Conservation (phyloP, 1,284 basidiomycete species). For the Sanghuangporus sanghuang region DNA sequence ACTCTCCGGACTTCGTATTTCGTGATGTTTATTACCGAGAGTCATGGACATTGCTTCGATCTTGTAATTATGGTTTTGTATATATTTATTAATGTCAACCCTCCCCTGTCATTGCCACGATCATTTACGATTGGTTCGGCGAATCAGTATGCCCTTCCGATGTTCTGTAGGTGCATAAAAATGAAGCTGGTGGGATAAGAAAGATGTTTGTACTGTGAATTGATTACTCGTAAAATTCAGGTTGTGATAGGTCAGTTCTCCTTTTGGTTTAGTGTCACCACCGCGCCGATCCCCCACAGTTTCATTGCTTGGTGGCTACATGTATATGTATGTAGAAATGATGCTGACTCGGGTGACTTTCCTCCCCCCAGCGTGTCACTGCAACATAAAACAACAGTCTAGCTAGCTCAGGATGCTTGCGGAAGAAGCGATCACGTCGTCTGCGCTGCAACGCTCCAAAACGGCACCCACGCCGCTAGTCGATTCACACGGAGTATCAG, state of each 20-base stretch:
- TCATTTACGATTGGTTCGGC: neutral
- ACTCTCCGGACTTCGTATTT: neutral
- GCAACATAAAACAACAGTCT: neutral
- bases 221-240: no score
- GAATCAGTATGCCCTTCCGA: neutral
- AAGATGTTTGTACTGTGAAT: no score
- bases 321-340: neutral
- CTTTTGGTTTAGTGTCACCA: neutral
- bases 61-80: neutral
- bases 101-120: neutral
- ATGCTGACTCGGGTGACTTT: neutral
- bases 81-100: neutral
- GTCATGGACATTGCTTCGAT: neutral
- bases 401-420: neutral
- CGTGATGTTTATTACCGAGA: neutral
- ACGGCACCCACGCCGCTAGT: slow-evolving; percentile 15
- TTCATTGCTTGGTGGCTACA: neutral
- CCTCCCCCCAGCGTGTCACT: neutral
- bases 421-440: neutral
- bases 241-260: neutral
- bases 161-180: neutral
- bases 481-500: neutral
- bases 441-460: slow-evolving; percentile 12
- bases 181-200: no score
- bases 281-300: neutral